These are phyloP conservation scores for Exidia glandulosa DNA, from an alignment of 768 basidiomycete genomes.

Conservation along the genomic window DNA sequence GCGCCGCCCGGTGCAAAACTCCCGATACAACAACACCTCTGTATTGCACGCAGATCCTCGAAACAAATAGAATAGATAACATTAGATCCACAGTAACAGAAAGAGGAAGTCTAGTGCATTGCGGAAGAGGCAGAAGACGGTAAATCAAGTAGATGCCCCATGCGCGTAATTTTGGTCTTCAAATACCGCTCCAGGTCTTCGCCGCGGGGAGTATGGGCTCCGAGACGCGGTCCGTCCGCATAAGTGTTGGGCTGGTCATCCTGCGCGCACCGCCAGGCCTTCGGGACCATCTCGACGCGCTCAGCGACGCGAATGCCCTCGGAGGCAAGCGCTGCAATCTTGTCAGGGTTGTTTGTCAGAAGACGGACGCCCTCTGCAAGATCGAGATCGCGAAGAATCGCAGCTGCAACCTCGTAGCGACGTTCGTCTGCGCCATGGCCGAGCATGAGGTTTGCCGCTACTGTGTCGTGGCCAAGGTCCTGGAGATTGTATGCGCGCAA, in stretches of 20 bases:
- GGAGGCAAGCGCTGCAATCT: slow-evolving; percentile 73
- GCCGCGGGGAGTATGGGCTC: slow-evolving; percentile 63
- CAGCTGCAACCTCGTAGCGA: slow-evolving; percentile 82
- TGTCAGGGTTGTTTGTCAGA: slow-evolving; percentile 97
- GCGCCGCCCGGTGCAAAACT: too few relatives aligned
- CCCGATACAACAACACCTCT: too few relatives aligned
- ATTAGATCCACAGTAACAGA: too few relatives aligned
- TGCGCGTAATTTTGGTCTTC: slow-evolving; percentile 88
- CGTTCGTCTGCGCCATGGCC: slow-evolving; percentile 92
- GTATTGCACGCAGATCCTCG: too few relatives aligned
- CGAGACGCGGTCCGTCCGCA: slow-evolving; percentile 69
- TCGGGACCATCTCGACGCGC: slow-evolving; percentile 88
- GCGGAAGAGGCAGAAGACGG: slow-evolving; percentile 5
- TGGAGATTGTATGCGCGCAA: slow-evolving; percentile 96
- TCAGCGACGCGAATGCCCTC: slow-evolving; percentile 77
- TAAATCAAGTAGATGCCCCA: slow-evolving; percentile 84
- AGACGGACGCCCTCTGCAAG: slow-evolving; percentile 60
- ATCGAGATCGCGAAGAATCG: slow-evolving; percentile 80
- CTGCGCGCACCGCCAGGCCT: slow-evolving; percentile 60
- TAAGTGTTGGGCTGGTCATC: slow-evolving; percentile 20
- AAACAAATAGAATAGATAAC: too few relatives aligned
- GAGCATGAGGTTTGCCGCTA: slow-evolving; percentile 90
- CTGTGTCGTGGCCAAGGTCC: slow-evolving; percentile 97
- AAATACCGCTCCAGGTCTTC: slow-evolving; percentile 91
- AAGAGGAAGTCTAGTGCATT: background rate